Base-by-base conservation (phyloP, 208 protist genomes). In the Trypanosoma lewisi region DNA sequence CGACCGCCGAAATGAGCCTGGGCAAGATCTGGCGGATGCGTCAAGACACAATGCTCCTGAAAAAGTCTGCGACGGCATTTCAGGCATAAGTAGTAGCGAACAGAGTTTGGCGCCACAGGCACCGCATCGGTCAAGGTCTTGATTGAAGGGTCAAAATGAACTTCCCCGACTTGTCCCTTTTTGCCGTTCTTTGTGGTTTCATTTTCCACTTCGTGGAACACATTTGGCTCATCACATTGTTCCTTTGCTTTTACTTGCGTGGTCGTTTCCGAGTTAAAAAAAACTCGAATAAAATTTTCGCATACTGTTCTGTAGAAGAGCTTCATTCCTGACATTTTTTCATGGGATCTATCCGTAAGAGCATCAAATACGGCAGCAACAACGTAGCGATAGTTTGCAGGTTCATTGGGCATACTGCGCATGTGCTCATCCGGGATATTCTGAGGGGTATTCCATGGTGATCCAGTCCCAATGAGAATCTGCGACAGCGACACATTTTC, bases 371-470 rank as follows among this genome's bases (percentile, higher is more conserved):
- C 30, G 9, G 78, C 82, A 53, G 66, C 16, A 28, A 75, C 71
- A 11, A 89, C 83, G 65, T 83, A 81, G 2, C 25, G 48, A 58
- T 80, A 87, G 77, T 95, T 91, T 8, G 73, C 75, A 0, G 89
- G 89, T 56, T 95, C 89, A 55, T 95, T 95, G 2, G 80, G 80
- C 62, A 88, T 42, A 14, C 69, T 73, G 67, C 85, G 54, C 27
- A 92, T 55, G 63, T 90, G 70, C 36, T 50, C 54, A 60, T 95
- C 89, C 9, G 75, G 74, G 25, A 95, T 70, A 63, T 81, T 89
- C 59, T 91, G 85, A 37, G 89, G 85, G 3, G 85, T 92, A 37
- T 70, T 55, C 77, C 78, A 92, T 16, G 89, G 89, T 41, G 82
- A 65, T 19, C 72, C 76, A 25, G 83, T 89, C 27, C 72, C 75